Evolutionary conservation across 768 basidiomycete genomes (phyloP), one percentile per base, ranked within the genome.

Genomic region (Leccinum boreale): DNA sequence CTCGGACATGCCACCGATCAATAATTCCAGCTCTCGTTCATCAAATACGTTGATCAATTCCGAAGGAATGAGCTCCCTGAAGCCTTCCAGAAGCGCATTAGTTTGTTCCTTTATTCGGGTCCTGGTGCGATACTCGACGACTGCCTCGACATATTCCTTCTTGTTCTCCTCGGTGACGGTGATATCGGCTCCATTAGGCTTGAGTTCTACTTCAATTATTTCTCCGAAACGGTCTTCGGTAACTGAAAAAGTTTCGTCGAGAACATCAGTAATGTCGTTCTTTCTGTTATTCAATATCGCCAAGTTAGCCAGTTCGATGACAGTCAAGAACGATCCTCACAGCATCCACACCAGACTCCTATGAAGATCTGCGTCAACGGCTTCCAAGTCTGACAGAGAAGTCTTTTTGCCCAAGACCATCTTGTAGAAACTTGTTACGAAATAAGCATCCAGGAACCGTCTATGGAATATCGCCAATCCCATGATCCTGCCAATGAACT

Each of bases 1-100:
- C 69, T 94, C 92, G 31, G 90, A 85, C 87, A 95, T 93, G 54
- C 94, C 94, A 59, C 94, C 93, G 60, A 96, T 94, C 61, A 96
- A 77, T 53, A 95, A 73, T 73, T 94, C 92, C 4, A 95, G 76
- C 65, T 96, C 94, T 56, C 90, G 81, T 71, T 95, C 93, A 68
- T 96, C 94, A 65, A 96, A 95, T 3, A 95, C 91, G 64, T 85
- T 85, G 70, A 96, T 80, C 52, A 95, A 79, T 63, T 94, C 91
- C 58, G 84, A 77, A 7, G 94, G 91, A 62, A 94, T 84, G 52
- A 94, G 79, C 65, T 95, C 94, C 62, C 86, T 79, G 56, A 95
- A 84, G 8, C 94, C 94, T 53, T 84, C 83, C 83, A 90, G 86
- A 76, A 96, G 91, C 3, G 93, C 85, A 53, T 85, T 80, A 64